Conservation (phyloP, 495 filamentous ascomycete genomes). For the Aspergillus kassunensis region DNA sequence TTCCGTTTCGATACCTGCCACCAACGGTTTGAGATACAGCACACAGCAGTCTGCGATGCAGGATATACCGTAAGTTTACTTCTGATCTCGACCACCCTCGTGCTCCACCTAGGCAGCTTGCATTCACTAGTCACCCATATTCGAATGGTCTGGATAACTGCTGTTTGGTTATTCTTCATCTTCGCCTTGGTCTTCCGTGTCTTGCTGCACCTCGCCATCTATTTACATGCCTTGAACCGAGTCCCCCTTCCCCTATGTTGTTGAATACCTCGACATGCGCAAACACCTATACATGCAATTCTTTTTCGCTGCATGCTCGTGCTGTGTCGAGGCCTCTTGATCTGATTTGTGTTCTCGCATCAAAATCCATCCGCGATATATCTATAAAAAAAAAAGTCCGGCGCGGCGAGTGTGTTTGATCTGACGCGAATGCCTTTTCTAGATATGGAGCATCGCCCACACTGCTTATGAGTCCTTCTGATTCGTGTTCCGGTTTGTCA, state of each 20-base stretch:
- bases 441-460: constrained; percentile 40
- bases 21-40: constrained; percentile 46
- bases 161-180: not conserved
- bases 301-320: constrained; percentile 13
- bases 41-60: constrained; percentile 42
- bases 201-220: constrained; percentile 6
- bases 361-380: constrained; percentile 23
- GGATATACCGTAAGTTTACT: constrained; percentile 48
- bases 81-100: constrained; percentile 36
- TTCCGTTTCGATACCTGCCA: constrained; percentile 39
- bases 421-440: constrained; percentile 22
- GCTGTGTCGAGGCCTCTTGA: constrained; percentile 12
- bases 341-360: constrained; percentile 10
- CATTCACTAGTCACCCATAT: constrained; percentile 36
- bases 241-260: constrained; percentile 8
- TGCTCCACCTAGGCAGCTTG: constrained; percentile 33
- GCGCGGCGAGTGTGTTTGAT: constrained; percentile 23
- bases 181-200: constrained; percentile 13
- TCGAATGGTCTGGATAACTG: constrained; percentile 25
- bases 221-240: constrained; percentile 16
- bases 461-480: constrained; percentile 45
- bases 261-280: constrained; percentile 10
- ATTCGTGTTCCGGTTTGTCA: constrained; percentile 44
- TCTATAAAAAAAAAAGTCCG: constrained; percentile 3
- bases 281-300: constrained; percentile 9